These are phyloP conservation scores for Neurospora sp. DNA, from an alignment of 495 filamentous ascomycete species.

Conservation along the genomic window DNA sequence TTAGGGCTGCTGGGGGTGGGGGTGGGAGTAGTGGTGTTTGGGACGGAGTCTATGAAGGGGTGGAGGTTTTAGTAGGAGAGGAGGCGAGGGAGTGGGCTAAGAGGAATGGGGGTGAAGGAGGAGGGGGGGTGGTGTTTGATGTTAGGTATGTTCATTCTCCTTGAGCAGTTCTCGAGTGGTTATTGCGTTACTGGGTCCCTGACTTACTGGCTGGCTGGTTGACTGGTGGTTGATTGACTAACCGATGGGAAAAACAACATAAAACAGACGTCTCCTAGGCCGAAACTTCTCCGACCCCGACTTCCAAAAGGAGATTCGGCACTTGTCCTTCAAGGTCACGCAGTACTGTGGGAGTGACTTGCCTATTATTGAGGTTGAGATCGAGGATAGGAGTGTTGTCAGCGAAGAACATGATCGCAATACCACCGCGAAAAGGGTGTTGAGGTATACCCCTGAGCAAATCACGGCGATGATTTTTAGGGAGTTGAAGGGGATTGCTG, in stretches of 20 bases:
- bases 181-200: too few relatives aligned
- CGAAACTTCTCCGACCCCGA: conserved; percentile 75
- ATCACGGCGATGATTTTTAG: conserved; percentile 74
- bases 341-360: conserved; percentile 37
- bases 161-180: conserved; percentile 38
- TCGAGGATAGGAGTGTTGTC: conserved; percentile 36
- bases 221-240: too few relatives aligned
- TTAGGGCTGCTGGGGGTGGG: conserved; percentile 46
- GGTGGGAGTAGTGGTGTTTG: not conserved
- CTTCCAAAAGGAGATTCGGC: conserved; percentile 67
- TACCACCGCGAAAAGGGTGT: not conserved
- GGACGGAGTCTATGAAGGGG: not conserved
- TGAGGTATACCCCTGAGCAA: conserved; percentile 69
- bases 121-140: not conserved
- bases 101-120: not conserved
- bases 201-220: too few relatives aligned
- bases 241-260: too few relatives aligned
- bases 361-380: conserved; percentile 66
- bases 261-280: conserved; percentile 61
- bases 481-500: conserved; percentile 94
- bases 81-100: not conserved
- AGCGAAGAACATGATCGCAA: too few relatives aligned
- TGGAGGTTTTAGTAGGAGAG: not conserved
- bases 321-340: conserved; percentile 76
- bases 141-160: not conserved